These are phyloP conservation scores for Cutaneotrichosporon cavernicola DNA, from an alignment of 1,284 basidiomycete species.

Conservation along the genomic window DNA sequence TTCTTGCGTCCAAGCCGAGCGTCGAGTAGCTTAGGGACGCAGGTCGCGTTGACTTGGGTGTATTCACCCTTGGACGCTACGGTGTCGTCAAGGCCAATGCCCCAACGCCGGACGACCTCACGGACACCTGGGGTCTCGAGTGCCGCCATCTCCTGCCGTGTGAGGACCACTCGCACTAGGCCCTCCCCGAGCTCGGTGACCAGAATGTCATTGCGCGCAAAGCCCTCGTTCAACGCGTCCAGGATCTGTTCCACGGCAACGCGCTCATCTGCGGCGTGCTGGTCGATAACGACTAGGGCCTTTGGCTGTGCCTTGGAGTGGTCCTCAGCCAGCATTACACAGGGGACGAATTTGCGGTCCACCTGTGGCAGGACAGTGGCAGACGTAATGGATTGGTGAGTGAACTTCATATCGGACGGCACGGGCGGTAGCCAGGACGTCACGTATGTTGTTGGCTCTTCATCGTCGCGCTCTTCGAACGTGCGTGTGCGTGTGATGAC, in stretches of 20 bases:
- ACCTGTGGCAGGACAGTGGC: constrained; percentile 74
- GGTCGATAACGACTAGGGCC: constrained; percentile 75
- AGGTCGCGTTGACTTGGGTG: constrained; percentile 44
- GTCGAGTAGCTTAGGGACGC: constrained; percentile 46
- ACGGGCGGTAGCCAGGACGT: constrained; percentile 3
- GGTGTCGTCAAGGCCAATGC: constrained; percentile 59
- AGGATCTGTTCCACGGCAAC: constrained; percentile 82
- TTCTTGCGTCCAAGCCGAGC: constrained; percentile 35
- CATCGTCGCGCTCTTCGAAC: not conserved
- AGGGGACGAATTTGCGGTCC: constrained; percentile 84
- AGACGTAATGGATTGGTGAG: constrained; percentile 57
- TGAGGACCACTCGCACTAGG: constrained; percentile 63
- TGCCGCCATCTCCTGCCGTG: constrained; percentile 61
- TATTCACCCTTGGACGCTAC: constrained; percentile 34
- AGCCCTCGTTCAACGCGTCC: constrained; percentile 63
- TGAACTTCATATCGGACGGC: constrained; percentile 25
- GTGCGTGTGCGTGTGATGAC: constrained; percentile 1
- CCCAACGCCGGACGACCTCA: constrained; percentile 67
- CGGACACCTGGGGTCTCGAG: constrained; percentile 45
- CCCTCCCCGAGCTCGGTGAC: constrained; percentile 37
- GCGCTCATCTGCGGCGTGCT: constrained; percentile 93
- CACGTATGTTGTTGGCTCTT: not conserved
- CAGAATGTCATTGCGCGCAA: constrained; percentile 55
- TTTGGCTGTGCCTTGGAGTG: not conserved
- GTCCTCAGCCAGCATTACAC: constrained; percentile 54